phyloP scores from a whole-genome alignment of 2,329 filamentous ascomycete species.

The Ilyonectria robusta region DNA sequence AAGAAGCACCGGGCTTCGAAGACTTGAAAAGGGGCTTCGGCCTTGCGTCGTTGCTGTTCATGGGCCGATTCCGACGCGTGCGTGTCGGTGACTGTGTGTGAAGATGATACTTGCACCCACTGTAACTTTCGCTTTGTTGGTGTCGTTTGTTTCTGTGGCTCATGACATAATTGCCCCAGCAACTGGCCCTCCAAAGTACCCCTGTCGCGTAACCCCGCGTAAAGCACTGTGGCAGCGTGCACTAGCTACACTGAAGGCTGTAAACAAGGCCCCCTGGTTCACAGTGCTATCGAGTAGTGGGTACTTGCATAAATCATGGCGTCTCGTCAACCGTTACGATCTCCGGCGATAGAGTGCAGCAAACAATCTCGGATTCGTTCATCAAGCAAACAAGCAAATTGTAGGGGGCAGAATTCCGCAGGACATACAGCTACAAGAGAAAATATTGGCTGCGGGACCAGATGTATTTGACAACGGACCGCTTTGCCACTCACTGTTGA shows the following conservation, averaged over 20 bases:
- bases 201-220: constrained; percentile 31
- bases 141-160: constrained; percentile 31
- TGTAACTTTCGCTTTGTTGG: constrained; percentile 33
- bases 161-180: constrained; percentile 49
- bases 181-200: constrained; percentile 31
- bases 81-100: constrained; percentile 34
- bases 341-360: too few species aligned
- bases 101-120: constrained; percentile 29
- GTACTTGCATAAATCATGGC: constrained; percentile 6
- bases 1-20: constrained; percentile 36
- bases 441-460: too few species aligned
- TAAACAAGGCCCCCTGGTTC: constrained; percentile 7
- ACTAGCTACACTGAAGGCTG: constrained; percentile 10
- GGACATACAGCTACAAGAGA: too few species aligned
- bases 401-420: too few species aligned
- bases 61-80: constrained; percentile 32
- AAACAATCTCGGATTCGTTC: too few species aligned
- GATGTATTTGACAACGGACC: too few species aligned
- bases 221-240: constrained; percentile 39
- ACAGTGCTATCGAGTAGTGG: constrained; percentile 23
- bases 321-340: background rate
- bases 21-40: constrained; percentile 21
- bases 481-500: too few species aligned
- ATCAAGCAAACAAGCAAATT: too few species aligned
- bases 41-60: constrained; percentile 28